Evolutionary conservation across 768 basidiomycete species (phyloP).

Genomic region (Rhodotorula babjevae): DNA sequence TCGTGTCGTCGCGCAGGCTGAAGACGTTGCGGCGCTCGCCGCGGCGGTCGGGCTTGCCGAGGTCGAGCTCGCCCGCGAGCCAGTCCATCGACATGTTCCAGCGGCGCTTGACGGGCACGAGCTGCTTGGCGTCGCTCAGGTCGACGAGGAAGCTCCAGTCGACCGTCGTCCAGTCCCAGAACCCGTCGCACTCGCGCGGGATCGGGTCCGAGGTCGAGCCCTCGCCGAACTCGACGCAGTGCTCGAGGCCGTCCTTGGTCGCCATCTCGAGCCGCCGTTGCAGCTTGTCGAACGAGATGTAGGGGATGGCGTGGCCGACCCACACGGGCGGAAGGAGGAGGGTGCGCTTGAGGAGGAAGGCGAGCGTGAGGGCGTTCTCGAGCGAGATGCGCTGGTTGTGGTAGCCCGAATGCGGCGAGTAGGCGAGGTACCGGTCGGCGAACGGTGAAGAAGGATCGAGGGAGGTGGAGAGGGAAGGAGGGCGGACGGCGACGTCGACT

Average conservation of each 20-base stretch:
- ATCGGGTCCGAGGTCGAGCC: constrained; percentile 52
- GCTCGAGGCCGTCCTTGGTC: constrained; percentile 47
- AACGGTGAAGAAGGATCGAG: background rate
- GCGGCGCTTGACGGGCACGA: constrained; percentile 50
- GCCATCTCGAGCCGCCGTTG: constrained; percentile 51
- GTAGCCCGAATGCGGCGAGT: constrained; percentile 74
- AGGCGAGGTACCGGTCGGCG: constrained; percentile 56
- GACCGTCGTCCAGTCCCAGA: constrained; percentile 59
- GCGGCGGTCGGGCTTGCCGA: constrained; percentile 21
- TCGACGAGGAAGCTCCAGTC: constrained; percentile 70
- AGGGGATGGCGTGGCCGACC: constrained; percentile 63
- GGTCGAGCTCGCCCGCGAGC: constrained; percentile 51
- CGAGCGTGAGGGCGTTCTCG: constrained; percentile 74
- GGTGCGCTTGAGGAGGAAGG: constrained; percentile 66
- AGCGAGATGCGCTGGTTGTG: constrained; percentile 83
- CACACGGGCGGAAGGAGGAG: constrained; percentile 71
- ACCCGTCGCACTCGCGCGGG: constrained; percentile 59
- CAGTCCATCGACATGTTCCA: constrained; percentile 56
- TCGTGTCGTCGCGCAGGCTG: constrained; percentile 55
- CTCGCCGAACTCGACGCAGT: constrained; percentile 44
- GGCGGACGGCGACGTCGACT: constrained; percentile 23
- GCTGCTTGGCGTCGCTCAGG: constrained; percentile 45
- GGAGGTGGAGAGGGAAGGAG: background rate
- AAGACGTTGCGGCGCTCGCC: constrained; percentile 48
- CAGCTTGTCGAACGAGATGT: constrained; percentile 57